Evolutionary conservation across 2,329 filamentous ascomycete species (phyloP).

Genomic region (Colletotrichum viniferum): DNA sequence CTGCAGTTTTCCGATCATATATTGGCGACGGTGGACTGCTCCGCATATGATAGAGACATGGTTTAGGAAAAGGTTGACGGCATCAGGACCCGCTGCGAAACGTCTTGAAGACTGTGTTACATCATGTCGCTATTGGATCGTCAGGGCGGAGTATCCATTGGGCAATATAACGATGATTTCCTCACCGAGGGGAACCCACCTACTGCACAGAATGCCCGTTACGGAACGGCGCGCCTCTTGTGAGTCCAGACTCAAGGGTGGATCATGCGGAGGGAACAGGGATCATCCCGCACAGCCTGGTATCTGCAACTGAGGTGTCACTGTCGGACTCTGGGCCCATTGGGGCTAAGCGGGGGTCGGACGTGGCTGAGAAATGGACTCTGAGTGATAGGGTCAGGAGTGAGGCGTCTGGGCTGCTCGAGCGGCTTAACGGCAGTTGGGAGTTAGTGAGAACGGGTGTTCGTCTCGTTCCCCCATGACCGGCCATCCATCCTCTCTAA

Average conservation of each 20-base stretch:
- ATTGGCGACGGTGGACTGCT: neutral
- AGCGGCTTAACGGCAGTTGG: neutral
- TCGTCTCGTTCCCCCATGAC: neutral
- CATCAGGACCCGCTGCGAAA: neutral
- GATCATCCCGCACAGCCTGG: neutral
- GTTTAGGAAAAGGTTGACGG: neutral
- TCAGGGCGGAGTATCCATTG: neutral
- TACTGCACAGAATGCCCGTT: neutral
- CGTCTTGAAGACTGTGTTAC: neutral
- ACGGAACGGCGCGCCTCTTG: neutral
- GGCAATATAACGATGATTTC: neutral
- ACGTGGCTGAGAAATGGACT: neutral
- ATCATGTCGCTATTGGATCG: neutral
- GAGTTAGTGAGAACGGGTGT: neutral
- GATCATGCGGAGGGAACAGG: conserved; percentile 4
- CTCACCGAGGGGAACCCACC: neutral
- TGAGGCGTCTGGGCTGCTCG: neutral
- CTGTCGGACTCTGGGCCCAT: neutral
- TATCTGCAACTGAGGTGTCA: neutral
- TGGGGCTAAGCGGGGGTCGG: neutral
- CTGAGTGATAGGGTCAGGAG: neutral
- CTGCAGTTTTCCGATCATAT: neutral
- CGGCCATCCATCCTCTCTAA: neutral
- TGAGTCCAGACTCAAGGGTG: neutral
- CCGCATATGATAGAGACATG: neutral